Conservation (phyloP, 345 rosid genomes). For the Reutealis trisperma region DNA sequence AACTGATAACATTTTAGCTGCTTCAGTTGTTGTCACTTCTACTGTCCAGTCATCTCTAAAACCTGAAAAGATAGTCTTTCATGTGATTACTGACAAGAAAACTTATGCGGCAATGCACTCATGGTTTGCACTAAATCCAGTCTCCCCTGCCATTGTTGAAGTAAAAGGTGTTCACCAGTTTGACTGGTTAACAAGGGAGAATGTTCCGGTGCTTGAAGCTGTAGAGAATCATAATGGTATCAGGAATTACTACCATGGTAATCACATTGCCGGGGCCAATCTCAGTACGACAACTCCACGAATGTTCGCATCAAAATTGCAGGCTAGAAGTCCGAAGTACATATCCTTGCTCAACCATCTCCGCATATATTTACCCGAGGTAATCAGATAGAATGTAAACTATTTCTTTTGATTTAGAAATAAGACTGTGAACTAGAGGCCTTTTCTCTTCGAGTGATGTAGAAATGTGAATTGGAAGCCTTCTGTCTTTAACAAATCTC, state of each 20-base stretch:
- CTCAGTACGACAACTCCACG: conserved; percentile 81
- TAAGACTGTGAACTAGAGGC: neutral
- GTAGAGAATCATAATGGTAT: conserved; percentile 85
- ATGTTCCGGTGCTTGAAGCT: conserved; percentile 98
- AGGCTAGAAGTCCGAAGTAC: conserved; percentile 98
- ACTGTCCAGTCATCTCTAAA: conserved; percentile 75
- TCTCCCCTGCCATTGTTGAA: conserved; percentile 86
- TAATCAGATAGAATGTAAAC: conserved; percentile 29
- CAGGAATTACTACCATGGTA: conserved; percentile 93
- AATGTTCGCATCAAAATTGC: conserved; percentile 91
- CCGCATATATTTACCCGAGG: conserved; percentile 98
- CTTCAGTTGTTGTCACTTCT: conserved; percentile 96
- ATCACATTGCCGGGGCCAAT: conserved; percentile 86
- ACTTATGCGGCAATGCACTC: conserved; percentile 99
- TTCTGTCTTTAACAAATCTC: neutral
- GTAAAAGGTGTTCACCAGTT: conserved; percentile 98
- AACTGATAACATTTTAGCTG: conserved; percentile 97
- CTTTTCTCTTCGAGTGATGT: neutral
- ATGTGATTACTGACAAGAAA: conserved; percentile 97
- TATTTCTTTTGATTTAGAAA: neutral
- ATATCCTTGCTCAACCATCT: conserved; percentile 98
- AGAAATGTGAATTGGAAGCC: neutral
- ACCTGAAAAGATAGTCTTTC: conserved; percentile 95
- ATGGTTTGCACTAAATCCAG: conserved; percentile 95
- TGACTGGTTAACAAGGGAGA: conserved; percentile 98